Base-by-base conservation (phyloP, 345 rosid genomes). In the Ceriops tagal region DNA sequence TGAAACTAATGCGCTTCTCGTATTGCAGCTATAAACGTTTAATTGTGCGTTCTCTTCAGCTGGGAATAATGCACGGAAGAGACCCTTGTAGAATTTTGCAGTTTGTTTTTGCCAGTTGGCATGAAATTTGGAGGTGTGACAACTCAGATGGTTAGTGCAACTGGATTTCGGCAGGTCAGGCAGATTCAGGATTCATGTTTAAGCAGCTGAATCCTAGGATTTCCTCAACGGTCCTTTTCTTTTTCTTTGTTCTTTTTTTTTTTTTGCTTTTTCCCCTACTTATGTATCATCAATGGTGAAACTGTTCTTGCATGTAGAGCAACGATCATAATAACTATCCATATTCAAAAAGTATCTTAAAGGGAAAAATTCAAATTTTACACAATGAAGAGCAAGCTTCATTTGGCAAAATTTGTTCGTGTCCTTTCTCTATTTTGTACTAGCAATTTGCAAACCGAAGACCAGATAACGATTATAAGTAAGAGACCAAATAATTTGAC, bases 81-180 rank as follows among this genome's bases (percentile, higher is more conserved):
- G 47, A 34, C 47, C 18, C 5, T 31, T 56, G 69, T 65, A n/a
- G 56, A 64, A 43, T 57, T 43, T 71, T 57, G 22, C 58, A 55
- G 46, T 57, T 56, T 56, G 8, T 18, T 15, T 39, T 57, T 11
- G 49, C 19, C 18, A 6, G 69, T 64, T 72, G 55, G 3, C 43
- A n/a, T 22, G 19, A 46, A 57, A 37, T 52, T 71, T 21, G n/a
- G 56, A 39, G 21, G 47, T 19, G 9, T 30, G 31, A 63, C 31
- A 39, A 11, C 8, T 52, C 59, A 71, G 24, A 56, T 11, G 31
- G 46, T 37, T 53, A 6, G 57, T 47, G 27, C 24, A 20, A 39
- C 62, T 19, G 35, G 62, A 70, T 8, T 67, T 4, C 30, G 9
- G 64, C 47, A 15, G 13, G 15, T 10, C 34, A 27, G 47, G 55